Evolutionary conservation across 176 grass and related monocot species (phyloP), one percentile per base, ranked within the genome.

Genomic region (Leersia perrieri): DNA sequence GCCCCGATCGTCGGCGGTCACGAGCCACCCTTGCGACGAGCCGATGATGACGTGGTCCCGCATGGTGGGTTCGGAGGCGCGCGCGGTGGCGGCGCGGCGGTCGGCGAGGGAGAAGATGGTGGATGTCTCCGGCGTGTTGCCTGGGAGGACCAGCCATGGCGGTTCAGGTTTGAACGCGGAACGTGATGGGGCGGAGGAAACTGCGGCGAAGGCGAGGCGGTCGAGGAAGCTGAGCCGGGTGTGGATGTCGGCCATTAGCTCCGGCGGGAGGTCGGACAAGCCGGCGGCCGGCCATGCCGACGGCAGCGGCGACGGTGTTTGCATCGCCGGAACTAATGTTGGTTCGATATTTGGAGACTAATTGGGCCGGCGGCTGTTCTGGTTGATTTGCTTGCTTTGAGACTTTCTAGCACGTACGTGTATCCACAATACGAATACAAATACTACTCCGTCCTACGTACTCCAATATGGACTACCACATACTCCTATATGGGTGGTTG

Each of bases 71-170:
- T 45, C 7, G 36, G 79, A 1, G 5, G 60, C 2, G 3, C 9
- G 14, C 5, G 34, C 31, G 0, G 42, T 20, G 41, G 9, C 31
- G 1, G 23, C 15, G 5, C 13, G 9, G 0, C 13, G 25, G n/a
- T 49, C 36, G 40, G 39, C 22, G 58, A 65, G 13, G 80, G 80
- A 64, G 80, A 51, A 74, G 3, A 75, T 23, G 5, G 28, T 30
- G 23, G 14, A 14, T 4, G 5, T 28, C n/a, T 10, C 3, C 0
- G 28, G 1, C 10, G 51, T 7, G 1, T 30, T 11, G 25, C 53
- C 12, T 26, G 68, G 68, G 68, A 82, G 38, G 55, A 63, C 2
- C 68, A 82, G 68, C 38, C 80, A 82, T 1, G 80, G 68, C 27
- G 27, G 7, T 11, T 12, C 27, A 1, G 38, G 6, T 5, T 5